Conservation (phyloP, 192 early-diverging fungal species). For the Anaeromyces robustus region DNA sequence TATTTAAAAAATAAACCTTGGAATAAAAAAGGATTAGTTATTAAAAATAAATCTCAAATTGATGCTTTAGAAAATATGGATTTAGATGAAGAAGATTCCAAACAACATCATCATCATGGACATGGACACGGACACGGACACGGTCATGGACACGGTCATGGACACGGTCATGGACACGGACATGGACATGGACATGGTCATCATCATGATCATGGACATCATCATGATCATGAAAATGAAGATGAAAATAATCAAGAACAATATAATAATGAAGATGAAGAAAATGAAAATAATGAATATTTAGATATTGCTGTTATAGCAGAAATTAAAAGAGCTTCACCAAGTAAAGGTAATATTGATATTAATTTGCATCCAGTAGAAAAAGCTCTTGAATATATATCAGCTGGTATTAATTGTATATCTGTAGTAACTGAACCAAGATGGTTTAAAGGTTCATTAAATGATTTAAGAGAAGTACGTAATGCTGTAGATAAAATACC, state of each 20-base stretch:
- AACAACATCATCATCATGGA: too few species aligned
- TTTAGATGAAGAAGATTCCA: too few species aligned
- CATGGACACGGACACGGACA: too few species aligned
- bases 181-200: too few species aligned
- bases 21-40: not conserved
- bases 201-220: too few species aligned
- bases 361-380: conserved; percentile 66
- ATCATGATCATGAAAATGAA: too few species aligned
- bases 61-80: too few species aligned
- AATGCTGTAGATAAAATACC: conserved; percentile 38
- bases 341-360: conserved; percentile 86
- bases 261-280: not conserved
- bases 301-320: conserved; percentile 60
- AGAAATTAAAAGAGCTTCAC: conserved; percentile 95
- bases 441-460: conserved; percentile 96
- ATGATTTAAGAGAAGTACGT: conserved; percentile 79
- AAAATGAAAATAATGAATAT: not conserved
- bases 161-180: too few species aligned
- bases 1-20: conserved; percentile 36
- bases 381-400: conserved; percentile 71
- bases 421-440: conserved; percentile 96
- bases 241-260: too few species aligned
- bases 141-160: too few species aligned
- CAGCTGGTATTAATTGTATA: conserved; percentile 80
- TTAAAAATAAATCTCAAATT: too few species aligned